Evolutionary conservation across 2,329 filamentous ascomycete genomes (phyloP), one percentile per base, ranked within the genome.

Genomic region (Chaetomiaceae sp.): DNA sequence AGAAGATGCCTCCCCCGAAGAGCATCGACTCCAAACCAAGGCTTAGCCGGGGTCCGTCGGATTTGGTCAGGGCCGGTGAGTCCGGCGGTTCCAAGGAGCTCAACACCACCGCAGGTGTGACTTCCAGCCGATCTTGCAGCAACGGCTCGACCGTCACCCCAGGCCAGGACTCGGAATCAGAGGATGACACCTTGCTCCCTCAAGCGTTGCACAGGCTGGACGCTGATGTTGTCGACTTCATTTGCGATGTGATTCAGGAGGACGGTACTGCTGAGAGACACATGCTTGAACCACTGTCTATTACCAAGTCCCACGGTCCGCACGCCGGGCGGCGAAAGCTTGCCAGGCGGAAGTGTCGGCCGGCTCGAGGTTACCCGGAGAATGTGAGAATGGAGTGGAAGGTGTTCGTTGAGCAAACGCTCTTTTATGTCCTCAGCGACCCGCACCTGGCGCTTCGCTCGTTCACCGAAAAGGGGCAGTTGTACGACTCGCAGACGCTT

Each of bases 351-450:
- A 69, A 61, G 50, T 47, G 58, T 18, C 62, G 53, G 24, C 32
- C 52, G 3, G 52, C 51, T 8, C 43, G 50, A 1, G 37, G 56
- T 1, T 65, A 64, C 38, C 51, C 63, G 3, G 54, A 61, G 1
- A 55, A 63, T 40, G 50, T 73, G 20, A 67, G 62, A 45, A 58
- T 65, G 11, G 68, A 78, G 48, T 84, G 81, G 77, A 76, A 73
- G 51, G 58, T 70, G 1, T 85, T 85, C 55, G 71, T 77, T 26
- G 75, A 83, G 52, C 82, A 85, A 57, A 79, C 76, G 40, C 65
- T 85, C 6, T 85, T 84, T 59, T 76, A 76, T 54, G 74, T 82
- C 6, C 67, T 86, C 38, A 79, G 78, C 53, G 72, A 79, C 39
- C 76, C 79, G 1, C 68, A 68, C 12, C 67, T 73, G 5, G 63